Evolutionary conservation across 2,329 filamentous ascomycete genomes (phyloP), one percentile per base, ranked within the genome.

Genomic region (Penicillium sp.): DNA sequence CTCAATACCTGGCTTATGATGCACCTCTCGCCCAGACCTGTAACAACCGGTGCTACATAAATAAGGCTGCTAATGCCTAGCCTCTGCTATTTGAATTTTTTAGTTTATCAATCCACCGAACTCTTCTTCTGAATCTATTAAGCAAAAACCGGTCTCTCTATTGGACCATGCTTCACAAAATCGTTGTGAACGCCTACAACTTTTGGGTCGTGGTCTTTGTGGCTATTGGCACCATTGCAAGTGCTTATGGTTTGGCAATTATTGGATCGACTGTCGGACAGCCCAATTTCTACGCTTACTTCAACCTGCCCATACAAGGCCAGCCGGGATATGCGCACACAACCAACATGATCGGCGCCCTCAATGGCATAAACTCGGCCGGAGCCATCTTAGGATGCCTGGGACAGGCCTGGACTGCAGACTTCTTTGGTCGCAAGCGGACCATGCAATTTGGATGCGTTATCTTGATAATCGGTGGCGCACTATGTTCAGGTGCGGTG

Each of bases 241-340:
- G 64, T 55, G 65, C 65, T 23, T 71, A 70, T 17, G 55, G 65
- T 18, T 61, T 69, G 51, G 65, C 68, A 21, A 65, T 71, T 40
- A 76, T 79, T 33, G 69, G 72, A 10, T 75, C 73, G 10, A 78
- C 75, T 1, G 70, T 79, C 43, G 77, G 77, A 2, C 76, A 79
- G 50, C 75, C 76, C 3, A 71, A 66, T 30, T 78, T 78, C 26
- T 78, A 75, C 61, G 64, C 58, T 4, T 74, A 72, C 59, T 71
- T 78, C 41, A 55, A 70, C 24, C 67, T 79, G 10, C 71, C 72
- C 5, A 48, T 68, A 6, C 60, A 67, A 49, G 71, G 67, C 8
- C 62, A 72, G 46, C 68, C 73, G 2, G 74, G 73, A 18, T 78
- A 78, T 55, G 56, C 56, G 1, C 70, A 72, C 37, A 77, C 76